Evolutionary conservation across 2,329 filamentous ascomycete genomes (phyloP), one percentile per base, ranked within the genome.

Genomic region (Exophiala xenobiotica): DNA sequence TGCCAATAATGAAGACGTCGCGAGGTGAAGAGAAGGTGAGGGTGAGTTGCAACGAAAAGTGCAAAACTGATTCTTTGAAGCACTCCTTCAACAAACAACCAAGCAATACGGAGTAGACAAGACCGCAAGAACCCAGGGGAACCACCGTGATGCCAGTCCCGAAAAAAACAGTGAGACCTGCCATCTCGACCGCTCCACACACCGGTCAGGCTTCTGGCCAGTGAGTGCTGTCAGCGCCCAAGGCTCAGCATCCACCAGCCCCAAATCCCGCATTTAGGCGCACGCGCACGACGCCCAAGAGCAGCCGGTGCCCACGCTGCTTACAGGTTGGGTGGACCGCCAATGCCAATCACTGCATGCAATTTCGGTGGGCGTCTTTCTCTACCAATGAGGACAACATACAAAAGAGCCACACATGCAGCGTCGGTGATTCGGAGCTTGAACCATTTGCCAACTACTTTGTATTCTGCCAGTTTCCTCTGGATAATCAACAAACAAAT

Each of bases 1-100:
- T 71, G 72, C 73, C 69, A 61, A 57, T 56, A 40, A 59, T 46
- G 54, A 51, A 38, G 37, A 50, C 40, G 23, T 64, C 61, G 68
- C 52, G 54, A 44, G 49, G 45, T 54, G 51, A 45, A 53, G 46
- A 56, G 27, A 47, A 39, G 29, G 31, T 12, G 42, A 33, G 26
- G 40, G 19, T 29, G 11, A 29, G 11, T 31, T 26, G 41, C 22
- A 24, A n/a, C 31, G n/a, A 35, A 14, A 35, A 35, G 5, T 35
- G 31, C 18, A 49, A 29, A 29, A 39, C 12, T 27, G 49, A 46
- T 22, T 14, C 18, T 12, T 12, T 35, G 31, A 35, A 35, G 31
- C 31, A 8, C n/a, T 3, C 12, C n/a, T 23, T 20, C 38, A 40
- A 40, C 38, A 40, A 40, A 40, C 38, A 23, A n/a, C 20, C 19